These are phyloP conservation scores for Pezicula neosporulosa DNA, from an alignment of 2,329 filamentous ascomycete species.

Conservation along the genomic window DNA sequence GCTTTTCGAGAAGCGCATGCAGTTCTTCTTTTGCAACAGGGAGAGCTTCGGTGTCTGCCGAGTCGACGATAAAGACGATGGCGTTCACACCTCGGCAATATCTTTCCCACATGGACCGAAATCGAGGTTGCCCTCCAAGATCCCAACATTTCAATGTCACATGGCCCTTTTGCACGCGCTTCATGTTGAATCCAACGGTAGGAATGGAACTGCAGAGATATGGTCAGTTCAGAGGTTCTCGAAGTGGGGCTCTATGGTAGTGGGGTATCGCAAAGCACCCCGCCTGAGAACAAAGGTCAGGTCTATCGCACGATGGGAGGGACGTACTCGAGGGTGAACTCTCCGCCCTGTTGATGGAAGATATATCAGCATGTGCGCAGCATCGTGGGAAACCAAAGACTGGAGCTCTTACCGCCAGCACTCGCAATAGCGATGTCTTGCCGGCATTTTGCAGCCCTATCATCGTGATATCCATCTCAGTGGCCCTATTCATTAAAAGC, in stretches of 20 bases:
- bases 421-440: conserved; percentile 91
- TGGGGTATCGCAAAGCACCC: conserved; percentile 2
- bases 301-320: conserved; percentile 1
- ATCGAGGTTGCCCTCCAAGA: conserved; percentile 92
- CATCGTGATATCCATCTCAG: conserved; percentile 99
- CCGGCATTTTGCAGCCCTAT: conserved; percentile 97
- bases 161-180: conserved; percentile 95
- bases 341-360: conserved; percentile 68
- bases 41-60: conserved; percentile 77
- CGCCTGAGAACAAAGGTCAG: conserved; percentile 4
- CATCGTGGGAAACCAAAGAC: conserved; percentile 15
- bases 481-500: conserved; percentile 63
- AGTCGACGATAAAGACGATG: conserved; percentile 98
- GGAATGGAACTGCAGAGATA: conserved; percentile 77
- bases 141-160: conserved; percentile 99
- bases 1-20: conserved; percentile 81
- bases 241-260: conserved; percentile 2
- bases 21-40: conserved; percentile 89
- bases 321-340: conserved; percentile 97
- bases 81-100: conserved; percentile 97
- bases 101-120: conserved; percentile 98
- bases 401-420: conserved; percentile 76
- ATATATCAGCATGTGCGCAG: conserved; percentile 30
- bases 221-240: conserved; percentile 31
- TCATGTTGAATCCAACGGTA: conserved; percentile 99